Conservation (phyloP, 2,329 filamentous ascomycete species). For the Penicillium oxalicum region DNA sequence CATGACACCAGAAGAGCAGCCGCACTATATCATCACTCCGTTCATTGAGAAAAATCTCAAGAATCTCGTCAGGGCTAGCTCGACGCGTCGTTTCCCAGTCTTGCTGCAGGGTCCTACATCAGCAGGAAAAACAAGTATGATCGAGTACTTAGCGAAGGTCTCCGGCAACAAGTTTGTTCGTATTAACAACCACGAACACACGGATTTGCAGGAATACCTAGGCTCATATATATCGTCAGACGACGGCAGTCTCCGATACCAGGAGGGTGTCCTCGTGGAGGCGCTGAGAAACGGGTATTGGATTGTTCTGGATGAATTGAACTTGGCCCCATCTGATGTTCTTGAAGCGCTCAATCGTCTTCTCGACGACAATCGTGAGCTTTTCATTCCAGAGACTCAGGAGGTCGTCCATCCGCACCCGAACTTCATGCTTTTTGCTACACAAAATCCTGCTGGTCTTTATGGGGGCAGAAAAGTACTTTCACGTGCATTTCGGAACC, state of each 20-base stretch:
- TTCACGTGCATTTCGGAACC: constrained; percentile 90
- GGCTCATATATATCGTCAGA: constrained; percentile 85
- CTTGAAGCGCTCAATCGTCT: constrained; percentile 92
- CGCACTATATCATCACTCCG: constrained; percentile 92
- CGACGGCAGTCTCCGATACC: constrained; percentile 80
- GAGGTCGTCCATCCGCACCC: constrained; percentile 86
- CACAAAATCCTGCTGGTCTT: constrained; percentile 89
- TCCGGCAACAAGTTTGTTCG: constrained; percentile 96
- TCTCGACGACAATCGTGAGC: constrained; percentile 90
- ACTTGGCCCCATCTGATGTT: constrained; percentile 93
- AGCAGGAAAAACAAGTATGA: constrained; percentile 98
- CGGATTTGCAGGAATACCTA: constrained; percentile 94
- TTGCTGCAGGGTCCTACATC: constrained; percentile 96
- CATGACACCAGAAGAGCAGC: constrained; percentile 60
- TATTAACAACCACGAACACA: constrained; percentile 99
- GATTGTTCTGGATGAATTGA: constrained; percentile 97
- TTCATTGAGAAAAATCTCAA: constrained; percentile 93
- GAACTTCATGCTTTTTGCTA: constrained; percentile 97
- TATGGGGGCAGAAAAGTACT: constrained; percentile 93
- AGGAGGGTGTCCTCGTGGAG: constrained; percentile 89
- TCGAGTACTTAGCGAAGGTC: constrained; percentile 93
- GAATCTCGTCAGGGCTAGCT: constrained; percentile 88
- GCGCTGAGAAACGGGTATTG: constrained; percentile 90
- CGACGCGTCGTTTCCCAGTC: constrained; percentile 85
- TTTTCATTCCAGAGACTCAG: constrained; percentile 94